phyloP scores from a whole-genome alignment of 2,329 filamentous ascomycete genomes.

The Emergomyces africanus region DNA sequence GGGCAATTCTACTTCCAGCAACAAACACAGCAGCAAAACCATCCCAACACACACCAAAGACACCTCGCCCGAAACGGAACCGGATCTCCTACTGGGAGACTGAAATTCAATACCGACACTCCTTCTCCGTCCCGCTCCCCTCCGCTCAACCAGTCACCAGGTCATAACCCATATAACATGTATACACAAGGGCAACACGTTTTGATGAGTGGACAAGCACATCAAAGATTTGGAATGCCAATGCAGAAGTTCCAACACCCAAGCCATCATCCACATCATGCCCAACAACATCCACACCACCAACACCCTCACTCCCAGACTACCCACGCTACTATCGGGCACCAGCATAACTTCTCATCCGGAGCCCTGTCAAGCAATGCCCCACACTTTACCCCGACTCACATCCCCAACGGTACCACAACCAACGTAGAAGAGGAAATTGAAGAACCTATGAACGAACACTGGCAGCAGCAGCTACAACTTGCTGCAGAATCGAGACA shows the following conservation, averaged over 20 bases:
- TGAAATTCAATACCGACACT: slow-evolving; percentile 35
- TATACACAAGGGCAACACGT: slow-evolving; percentile 37
- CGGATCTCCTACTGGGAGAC: slow-evolving; percentile 32
- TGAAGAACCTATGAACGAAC: slow-evolving; percentile 49
- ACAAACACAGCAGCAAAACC: slow-evolving; percentile 14
- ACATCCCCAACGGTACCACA: slow-evolving; percentile 48
- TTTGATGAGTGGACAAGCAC: slow-evolving; percentile 37
- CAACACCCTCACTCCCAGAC: slow-evolving; percentile 29
- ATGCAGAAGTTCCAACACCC: slow-evolving; percentile 37
- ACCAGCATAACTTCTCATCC: slow-evolving; percentile 39
- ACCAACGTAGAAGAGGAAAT: slow-evolving; percentile 42
- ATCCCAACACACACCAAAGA: slow-evolving; percentile 31
- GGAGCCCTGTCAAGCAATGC: slow-evolving; percentile 34
- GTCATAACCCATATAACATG: slow-evolving; percentile 34
- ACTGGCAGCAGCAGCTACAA: slow-evolving; percentile 82
- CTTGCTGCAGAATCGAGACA: slow-evolving; percentile 61
- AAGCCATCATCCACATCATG: slow-evolving; percentile 32
- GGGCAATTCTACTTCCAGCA: slow-evolving; percentile 36
- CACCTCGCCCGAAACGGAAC: slow-evolving; percentile 34
- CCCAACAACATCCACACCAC: slow-evolving; percentile 30
- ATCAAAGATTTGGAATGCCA: slow-evolving; percentile 38
- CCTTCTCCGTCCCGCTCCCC: slow-evolving; percentile 38
- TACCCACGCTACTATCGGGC: slow-evolving; percentile 28
- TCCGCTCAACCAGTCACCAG: slow-evolving; percentile 29
- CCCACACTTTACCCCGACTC: slow-evolving; percentile 46